Evolutionary conservation across 495 filamentous ascomycete genomes (phyloP), one percentile per base, ranked within the genome.

Genomic region (Tuber microsphaerosporum): DNA sequence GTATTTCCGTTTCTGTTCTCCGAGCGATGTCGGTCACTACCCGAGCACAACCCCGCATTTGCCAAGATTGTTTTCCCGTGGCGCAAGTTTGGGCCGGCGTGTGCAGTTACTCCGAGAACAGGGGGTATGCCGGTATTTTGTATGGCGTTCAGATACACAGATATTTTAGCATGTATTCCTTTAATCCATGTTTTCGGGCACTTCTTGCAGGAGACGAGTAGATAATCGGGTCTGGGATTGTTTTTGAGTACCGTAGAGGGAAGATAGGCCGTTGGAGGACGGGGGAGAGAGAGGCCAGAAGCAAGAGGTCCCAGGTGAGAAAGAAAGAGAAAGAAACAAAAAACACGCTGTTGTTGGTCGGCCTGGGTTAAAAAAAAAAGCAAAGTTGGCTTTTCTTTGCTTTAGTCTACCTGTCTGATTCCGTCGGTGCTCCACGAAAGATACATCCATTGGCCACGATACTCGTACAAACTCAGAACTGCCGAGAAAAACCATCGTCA

Each of bases 401-500:
- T 19, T 16, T 34, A 65, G 26, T 19, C 26, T 34, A 14, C 26
- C 56, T 65, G 56, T 65, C 56, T 65, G 26, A 12, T 65, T 65
- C 56, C 56, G 56, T 65, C 26, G 14, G 56, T 34, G 56, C 56
- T 65, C 26, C 56, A 65, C 56, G 3, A 65, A 65, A 19, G n/a
- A 56, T n/a, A 8, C 48, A n/a, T n/a, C 22, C 20, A 56, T 6
- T 16, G 20, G 51, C 51, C 51, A 16, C 51, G 51, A 61, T 31
- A 31, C 51, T 31, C 51, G n/a, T 16, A 61, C 51, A 65, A 65
- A 65, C 56, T 34, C 12, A 65, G 31, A 65, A 65, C 56, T 65
- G 26, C 56, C 56, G 56, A 65, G 56, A 34, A 65, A 65, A 65
- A 34, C 56, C 56, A 65, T 65, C 56, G 56, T 65, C 56, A 65